Conservation (phyloP, 78 protist genomes). For the Ministeria vibrans region DNA sequence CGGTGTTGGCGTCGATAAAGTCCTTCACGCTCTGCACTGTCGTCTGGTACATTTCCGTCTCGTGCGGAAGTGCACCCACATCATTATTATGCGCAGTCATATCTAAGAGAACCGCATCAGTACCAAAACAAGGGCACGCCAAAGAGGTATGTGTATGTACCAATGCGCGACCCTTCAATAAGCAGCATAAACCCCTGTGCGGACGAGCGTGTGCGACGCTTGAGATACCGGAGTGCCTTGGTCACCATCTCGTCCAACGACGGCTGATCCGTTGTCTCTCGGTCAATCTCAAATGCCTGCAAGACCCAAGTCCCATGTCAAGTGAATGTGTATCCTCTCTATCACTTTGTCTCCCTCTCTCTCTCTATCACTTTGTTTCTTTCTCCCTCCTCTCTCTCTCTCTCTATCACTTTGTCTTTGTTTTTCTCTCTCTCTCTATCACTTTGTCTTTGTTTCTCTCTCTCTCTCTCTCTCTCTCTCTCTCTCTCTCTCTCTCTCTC, state of each 20-base stretch:
- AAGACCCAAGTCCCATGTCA: too few species aligned
- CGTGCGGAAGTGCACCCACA: neutral
- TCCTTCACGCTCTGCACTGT: neutral
- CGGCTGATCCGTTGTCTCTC: neutral
- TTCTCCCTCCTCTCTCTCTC: too few species aligned
- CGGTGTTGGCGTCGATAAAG: neutral
- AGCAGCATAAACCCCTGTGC: neutral
- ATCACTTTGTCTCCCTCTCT: too few species aligned
- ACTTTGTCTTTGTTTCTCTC: too few species aligned
- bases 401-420: too few species aligned
- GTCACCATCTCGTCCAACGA: neutral
- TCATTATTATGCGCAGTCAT: slow-evolving; percentile 34
- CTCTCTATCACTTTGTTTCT: too few species aligned
- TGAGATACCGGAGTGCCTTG: neutral
- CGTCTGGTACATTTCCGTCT: neutral
- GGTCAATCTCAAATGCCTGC: slow-evolving; percentile 6
- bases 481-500: too few species aligned
- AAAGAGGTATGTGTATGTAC: neutral
- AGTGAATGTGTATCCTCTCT: too few species aligned
- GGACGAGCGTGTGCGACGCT: too few species aligned
- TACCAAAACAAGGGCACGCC: neutral
- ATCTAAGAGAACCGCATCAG: slow-evolving; percentile 4
- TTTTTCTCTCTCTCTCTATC: too few species aligned
- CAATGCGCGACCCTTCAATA: slow-evolving; percentile 13
- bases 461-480: too few species aligned